Evolutionary conservation across 1,284 basidiomycete genomes (phyloP).

Genomic region (Apiotrichum laibachii): DNA sequence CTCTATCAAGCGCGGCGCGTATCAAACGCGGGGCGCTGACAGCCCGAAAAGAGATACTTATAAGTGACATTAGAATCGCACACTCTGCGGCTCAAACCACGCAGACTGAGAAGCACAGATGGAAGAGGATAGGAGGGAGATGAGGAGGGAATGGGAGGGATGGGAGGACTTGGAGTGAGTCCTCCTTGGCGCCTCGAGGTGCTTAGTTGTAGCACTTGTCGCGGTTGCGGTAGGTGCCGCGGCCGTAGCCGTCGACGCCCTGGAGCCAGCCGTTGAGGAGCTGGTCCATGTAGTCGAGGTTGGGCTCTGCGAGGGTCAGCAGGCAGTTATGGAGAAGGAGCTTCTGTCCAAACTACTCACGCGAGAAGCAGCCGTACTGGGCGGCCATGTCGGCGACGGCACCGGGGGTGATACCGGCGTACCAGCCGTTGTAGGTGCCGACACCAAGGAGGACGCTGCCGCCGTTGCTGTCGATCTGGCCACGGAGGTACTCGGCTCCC

Average conservation of each 20-base stretch:
- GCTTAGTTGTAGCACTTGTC: neutral
- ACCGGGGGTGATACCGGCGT: conserved; percentile 61
- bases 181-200: neutral
- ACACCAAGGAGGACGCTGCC: conserved; percentile 63
- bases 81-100: too few species aligned
- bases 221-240: conserved; percentile 60
- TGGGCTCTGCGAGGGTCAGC: conserved; percentile 57
- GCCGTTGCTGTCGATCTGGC: conserved; percentile 47
- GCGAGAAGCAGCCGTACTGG: neutral
- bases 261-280: conserved; percentile 76
- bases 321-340: conserved; percentile 52
- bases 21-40: too few species aligned
- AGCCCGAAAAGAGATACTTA: too few species aligned
- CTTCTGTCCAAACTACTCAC: neutral
- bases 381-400: conserved; percentile 38
- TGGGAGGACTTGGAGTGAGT: too few species aligned
- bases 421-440: conserved; percentile 80
- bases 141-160: neutral
- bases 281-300: conserved; percentile 64
- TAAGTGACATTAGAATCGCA: too few species aligned
- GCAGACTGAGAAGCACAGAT: too few species aligned
- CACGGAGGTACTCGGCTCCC: conserved; percentile 31
- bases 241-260: conserved; percentile 60
- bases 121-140: neutral
- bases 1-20: too few species aligned